Evolutionary conservation across 176 grass and related monocot species (phyloP).

Genomic region (Saccharum spontaneum): DNA sequence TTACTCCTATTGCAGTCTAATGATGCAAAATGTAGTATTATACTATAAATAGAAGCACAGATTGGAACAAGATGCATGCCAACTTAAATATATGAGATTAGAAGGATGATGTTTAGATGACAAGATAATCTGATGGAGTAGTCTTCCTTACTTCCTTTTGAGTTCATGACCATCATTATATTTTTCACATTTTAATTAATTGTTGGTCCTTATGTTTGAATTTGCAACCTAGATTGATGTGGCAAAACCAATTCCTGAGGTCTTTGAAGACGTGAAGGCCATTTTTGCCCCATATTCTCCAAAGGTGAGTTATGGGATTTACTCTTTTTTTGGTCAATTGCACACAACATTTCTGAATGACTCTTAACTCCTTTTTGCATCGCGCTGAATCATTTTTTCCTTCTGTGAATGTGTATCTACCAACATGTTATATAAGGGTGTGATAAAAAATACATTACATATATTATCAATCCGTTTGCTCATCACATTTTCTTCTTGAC

Average conservation of each 20-base stretch:
- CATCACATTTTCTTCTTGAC: conserved; percentile 18
- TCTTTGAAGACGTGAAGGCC: conserved; percentile 72
- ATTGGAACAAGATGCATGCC: background rate
- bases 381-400: background rate
- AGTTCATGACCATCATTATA: background rate
- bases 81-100: conserved; percentile 7
- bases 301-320: conserved; percentile 48
- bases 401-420: background rate
- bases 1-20: background rate
- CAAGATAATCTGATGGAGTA: background rate
- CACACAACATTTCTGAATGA: background rate
- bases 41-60: background rate
- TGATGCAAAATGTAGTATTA: background rate
- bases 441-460: background rate
- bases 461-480: background rate
- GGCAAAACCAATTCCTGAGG: conserved; percentile 76
- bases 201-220: background rate
- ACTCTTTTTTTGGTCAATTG: background rate
- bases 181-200: background rate
- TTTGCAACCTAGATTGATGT: conserved; percentile 61
- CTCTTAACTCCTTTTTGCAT: conserved; percentile 9
- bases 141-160: background rate
- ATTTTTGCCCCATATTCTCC: conserved; percentile 64
- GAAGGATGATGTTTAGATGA: conserved; percentile 1
- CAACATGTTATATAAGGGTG: background rate